Conservation (phyloP, 1,284 basidiomycete species). For the Marasmius fiardii region DNA sequence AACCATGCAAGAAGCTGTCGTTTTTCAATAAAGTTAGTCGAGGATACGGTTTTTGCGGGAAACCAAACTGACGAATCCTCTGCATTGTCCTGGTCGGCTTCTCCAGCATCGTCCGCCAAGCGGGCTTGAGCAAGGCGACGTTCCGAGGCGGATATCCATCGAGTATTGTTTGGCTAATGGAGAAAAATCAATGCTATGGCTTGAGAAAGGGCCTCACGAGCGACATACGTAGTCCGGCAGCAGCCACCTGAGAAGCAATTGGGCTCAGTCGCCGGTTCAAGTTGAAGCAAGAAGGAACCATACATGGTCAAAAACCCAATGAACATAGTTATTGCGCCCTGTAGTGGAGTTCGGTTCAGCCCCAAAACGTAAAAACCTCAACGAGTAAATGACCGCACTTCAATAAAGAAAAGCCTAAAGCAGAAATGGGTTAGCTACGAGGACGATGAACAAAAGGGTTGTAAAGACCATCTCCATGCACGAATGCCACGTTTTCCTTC, state of each 20-base stretch:
- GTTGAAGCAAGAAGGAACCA: constrained; percentile 12
- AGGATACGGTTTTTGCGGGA: neutral
- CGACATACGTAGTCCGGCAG: constrained; percentile 52
- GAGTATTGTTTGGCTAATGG: constrained; percentile 58
- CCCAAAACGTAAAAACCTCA: constrained; percentile 1
- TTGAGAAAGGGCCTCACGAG: neutral
- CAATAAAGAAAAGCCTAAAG: constrained; percentile 57
- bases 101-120: constrained; percentile 73
- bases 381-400: constrained; percentile 35
- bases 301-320: constrained; percentile 57
- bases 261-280: neutral
- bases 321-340: constrained; percentile 56
- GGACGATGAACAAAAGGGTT: neutral
- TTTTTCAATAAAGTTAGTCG: neutral
- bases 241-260: constrained; percentile 35
- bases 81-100: constrained; percentile 57
- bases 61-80: constrained; percentile 45
- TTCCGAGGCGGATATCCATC: constrained; percentile 59
- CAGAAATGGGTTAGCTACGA: neutral
- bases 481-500: constrained; percentile 63
- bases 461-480: constrained; percentile 65
- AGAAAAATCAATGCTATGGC: neutral
- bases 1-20: constrained; percentile 45
- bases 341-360: neutral
- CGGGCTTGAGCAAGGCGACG: constrained; percentile 66